Evolutionary conservation across 352 stramenopile species (phyloP), one percentile per base, ranked within the genome.

Genomic region (Globisporangium carolinianum): DNA sequence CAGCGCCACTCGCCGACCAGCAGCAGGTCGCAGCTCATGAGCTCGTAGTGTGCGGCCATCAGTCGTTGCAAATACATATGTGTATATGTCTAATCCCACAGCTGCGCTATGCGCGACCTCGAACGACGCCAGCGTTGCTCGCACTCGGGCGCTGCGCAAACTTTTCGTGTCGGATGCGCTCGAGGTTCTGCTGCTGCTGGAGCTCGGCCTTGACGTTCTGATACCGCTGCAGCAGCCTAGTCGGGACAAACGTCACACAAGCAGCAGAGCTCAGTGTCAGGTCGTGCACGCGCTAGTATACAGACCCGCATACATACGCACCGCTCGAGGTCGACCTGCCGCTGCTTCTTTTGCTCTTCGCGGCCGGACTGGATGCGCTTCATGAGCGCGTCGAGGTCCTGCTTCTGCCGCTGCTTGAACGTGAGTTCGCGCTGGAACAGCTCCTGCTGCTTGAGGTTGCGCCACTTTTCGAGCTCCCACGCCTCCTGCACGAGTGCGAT

Each of bases 171-270:
- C 82, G 77, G 46, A 97, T 97, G 50, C 89, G 70, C 72, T 98
- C 93, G 18, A 98, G 66, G 51, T 96, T 98, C 60, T 98, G 94
- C 69, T 97, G 89, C 47, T 92, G 85, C 61, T 98, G 89, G 5
- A 98, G 71, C 71, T 98, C 93, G 12, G 80, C 86, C 57, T 98
- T 98, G 54, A 98, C 89, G 69, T 98, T 98, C 60, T 98, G 88
- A 68, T 98, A 98, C 41, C 91, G 68, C 67, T 98, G 91, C 52
- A 97, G 69, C 7, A 98, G 60, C 53, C 86, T 89, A 46, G 17
- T 56, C 24, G 43, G 24, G 55, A 15, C 0, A 58, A 6, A 8
- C 11, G 42, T 47, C 41, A 43, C 10, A 52, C 7, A 57, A 48
- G 38, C 2, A 9, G 58, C n/a, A 24, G 17, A 57, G 53, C 24